Base-by-base conservation (phyloP, 345 rosid genomes). In the Rhodomyrtus tomentosa region DNA sequence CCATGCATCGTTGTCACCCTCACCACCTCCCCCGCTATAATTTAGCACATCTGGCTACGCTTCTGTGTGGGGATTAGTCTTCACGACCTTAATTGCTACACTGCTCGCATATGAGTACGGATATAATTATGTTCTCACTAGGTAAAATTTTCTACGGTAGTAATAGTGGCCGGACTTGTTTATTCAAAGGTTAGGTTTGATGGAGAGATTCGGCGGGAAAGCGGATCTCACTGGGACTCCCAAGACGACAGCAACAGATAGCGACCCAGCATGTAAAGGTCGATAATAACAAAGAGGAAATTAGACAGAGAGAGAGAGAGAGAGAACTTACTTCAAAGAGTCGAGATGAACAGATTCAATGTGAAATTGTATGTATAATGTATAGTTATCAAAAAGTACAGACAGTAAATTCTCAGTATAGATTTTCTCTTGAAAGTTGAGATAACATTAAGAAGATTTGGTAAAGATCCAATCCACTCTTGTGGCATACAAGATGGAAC, bases 1-100 rank as follows among this genome's bases (percentile, higher is more conserved):
- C 86, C 90, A 89, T 90, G 90, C 90, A 90, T 85, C 84, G 85
- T 53, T 82, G 86, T 90, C 88, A 87, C 80, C 86, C 91, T 50
- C 80, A 13, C 59, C 86, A 24, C 81, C 74, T 49, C 56, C 42
- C 56, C 21, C 50, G 1, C 48, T 42, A 42, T 2, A n/a, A 83
- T 56, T 52, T 16, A 38, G 76, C 76, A 20, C 42, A 20, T 68
- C 76, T 68, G 6, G 24, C 76, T 68, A 36, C 42, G 12, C 45
- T 68, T 32, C 76, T 22, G 24, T 32, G 45, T 32, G 18, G 24
- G 32, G 42, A 32, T 68, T 32, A 68, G 76, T 68, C 42, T 24
- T 68, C 76, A 21, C 42, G 76, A 68, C 76, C 76, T 38, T 32
- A 36, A 36, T 20, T 38, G 76, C 76, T 9, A 18, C 76, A 20